phyloP scores from a whole-genome alignment of 306 rosid genomes.

The Hippophae tibetana region DNA sequence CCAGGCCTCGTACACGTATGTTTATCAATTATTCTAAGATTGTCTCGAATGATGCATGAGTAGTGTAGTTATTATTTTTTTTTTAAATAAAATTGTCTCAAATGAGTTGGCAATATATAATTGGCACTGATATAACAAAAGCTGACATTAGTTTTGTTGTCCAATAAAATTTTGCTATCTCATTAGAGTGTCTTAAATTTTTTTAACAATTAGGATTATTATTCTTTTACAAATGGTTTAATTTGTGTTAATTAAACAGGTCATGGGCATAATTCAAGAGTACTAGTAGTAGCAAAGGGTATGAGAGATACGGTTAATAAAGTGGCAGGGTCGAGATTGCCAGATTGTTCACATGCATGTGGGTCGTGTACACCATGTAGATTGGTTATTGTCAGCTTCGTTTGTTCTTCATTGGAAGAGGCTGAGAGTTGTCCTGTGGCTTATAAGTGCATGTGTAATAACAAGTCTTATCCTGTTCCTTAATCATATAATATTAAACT shows the following conservation, averaged over 20 bases:
- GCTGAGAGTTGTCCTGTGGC: conserved; percentile 94
- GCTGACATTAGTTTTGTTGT: too few relatives aligned
- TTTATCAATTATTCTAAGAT: neutral
- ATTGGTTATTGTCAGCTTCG: conserved; percentile 72
- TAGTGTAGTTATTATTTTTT: neutral
- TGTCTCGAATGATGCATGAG: neutral
- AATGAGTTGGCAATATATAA: too few relatives aligned
- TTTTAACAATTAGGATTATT: too few relatives aligned
- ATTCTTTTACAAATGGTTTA: too few relatives aligned
- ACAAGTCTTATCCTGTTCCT: conserved; percentile 82
- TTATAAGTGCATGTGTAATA: conserved; percentile 78
- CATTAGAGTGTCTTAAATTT: too few relatives aligned
- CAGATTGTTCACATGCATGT: conserved; percentile 80
- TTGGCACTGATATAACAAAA: too few relatives aligned
- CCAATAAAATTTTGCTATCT: too few relatives aligned
- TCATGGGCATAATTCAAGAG: too few relatives aligned
- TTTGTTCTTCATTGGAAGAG: conserved; percentile 53
- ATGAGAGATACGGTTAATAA: conserved; percentile 26
- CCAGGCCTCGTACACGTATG: conserved; percentile 34
- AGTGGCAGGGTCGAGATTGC: conserved; percentile 72
- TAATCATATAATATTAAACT: conserved; percentile 6
- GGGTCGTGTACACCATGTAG: conserved; percentile 74
- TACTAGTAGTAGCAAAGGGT: too few relatives aligned
- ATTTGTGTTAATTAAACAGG: too few relatives aligned
- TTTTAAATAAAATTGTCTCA: neutral